phyloP scores from a whole-genome alignment of 2,329 filamentous ascomycete genomes.

The Acrocalymma vagum region DNA sequence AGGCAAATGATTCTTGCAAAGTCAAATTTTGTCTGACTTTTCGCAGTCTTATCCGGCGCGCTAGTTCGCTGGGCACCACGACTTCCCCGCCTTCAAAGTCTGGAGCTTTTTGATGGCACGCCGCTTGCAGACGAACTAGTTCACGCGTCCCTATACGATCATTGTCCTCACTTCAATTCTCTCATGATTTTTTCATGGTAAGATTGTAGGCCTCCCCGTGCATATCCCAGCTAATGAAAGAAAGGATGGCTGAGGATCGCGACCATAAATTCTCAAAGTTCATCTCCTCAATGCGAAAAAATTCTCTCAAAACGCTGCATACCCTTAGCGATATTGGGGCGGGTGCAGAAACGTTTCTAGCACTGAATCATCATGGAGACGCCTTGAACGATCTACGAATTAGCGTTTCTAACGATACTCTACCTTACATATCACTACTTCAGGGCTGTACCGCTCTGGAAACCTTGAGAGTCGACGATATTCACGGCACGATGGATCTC shows the following conservation, averaged over 20 bases:
- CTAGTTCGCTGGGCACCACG: constrained; percentile 68
- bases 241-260: constrained; percentile 52
- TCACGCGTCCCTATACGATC: constrained; percentile 61
- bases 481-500: constrained; percentile 53
- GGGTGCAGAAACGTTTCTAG: constrained; percentile 62
- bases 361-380: constrained; percentile 60
- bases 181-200: constrained; percentile 66
- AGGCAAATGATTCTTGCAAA: constrained; percentile 14
- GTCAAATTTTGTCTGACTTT: constrained; percentile 12
- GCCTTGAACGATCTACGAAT: constrained; percentile 65
- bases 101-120: constrained; percentile 69
- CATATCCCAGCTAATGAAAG: constrained; percentile 15
- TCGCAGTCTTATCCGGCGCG: constrained; percentile 57
- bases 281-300: constrained; percentile 62
- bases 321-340: constrained; percentile 65
- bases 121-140: constrained; percentile 65
- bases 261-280: constrained; percentile 68
- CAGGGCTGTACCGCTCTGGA: constrained; percentile 59
- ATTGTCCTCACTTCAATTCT: constrained; percentile 69
- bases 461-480: constrained; percentile 59
- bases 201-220: constrained; percentile 1
- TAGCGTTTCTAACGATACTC: constrained; percentile 57
- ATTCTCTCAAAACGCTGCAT: constrained; percentile 67
- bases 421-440: constrained; percentile 59
- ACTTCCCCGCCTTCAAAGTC: constrained; percentile 64